Evolutionary conservation across 2,329 filamentous ascomycete genomes (phyloP).

Genomic region (Neofusicoccum umdonicola): DNA sequence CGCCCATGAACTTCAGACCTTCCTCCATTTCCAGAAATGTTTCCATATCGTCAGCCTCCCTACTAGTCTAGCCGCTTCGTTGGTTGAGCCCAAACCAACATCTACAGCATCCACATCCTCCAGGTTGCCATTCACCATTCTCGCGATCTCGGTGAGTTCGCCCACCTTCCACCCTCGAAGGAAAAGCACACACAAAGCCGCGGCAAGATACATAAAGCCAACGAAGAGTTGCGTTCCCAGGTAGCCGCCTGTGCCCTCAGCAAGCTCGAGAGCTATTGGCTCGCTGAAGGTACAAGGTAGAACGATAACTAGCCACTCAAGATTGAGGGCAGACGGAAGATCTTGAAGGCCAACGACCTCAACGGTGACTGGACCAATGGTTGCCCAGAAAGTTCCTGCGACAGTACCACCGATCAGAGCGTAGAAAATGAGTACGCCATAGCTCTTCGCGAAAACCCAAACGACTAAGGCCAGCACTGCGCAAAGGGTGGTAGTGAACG

Average conservation of each 20-base stretch:
- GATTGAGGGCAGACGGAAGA: constrained; percentile 35
- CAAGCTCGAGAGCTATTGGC: constrained; percentile 16
- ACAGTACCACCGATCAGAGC: constrained; percentile 41
- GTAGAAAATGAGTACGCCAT: constrained; percentile 42
- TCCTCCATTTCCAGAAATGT: not conserved
- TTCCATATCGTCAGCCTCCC: not conserved
- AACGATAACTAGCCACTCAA: constrained; percentile 35
- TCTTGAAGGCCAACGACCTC: constrained; percentile 39
- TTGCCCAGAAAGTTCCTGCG: constrained; percentile 47
- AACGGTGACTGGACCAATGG: constrained; percentile 35
- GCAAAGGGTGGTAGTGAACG: constrained; percentile 35
- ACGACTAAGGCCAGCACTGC: constrained; percentile 39
- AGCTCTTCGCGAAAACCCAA: constrained; percentile 45
- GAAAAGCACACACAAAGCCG: not conserved
- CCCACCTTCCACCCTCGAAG: constrained; percentile 1
- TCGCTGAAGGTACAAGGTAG: constrained; percentile 17
- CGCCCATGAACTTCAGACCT: not conserved
- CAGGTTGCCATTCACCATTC: not conserved
- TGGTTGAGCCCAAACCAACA: not conserved
- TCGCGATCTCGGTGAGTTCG: not conserved
- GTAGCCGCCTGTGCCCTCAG: not conserved
- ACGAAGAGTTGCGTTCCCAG: not conserved
- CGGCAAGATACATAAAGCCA: not conserved
- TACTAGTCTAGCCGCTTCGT: not conserved
- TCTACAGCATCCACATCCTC: not conserved